A percentile compares a stretch with the other conserved stretches of the same genome.
phyloP scores from a whole-genome alignment of 306 rosid genomes.

The Citrullus colocynthis region DNA sequence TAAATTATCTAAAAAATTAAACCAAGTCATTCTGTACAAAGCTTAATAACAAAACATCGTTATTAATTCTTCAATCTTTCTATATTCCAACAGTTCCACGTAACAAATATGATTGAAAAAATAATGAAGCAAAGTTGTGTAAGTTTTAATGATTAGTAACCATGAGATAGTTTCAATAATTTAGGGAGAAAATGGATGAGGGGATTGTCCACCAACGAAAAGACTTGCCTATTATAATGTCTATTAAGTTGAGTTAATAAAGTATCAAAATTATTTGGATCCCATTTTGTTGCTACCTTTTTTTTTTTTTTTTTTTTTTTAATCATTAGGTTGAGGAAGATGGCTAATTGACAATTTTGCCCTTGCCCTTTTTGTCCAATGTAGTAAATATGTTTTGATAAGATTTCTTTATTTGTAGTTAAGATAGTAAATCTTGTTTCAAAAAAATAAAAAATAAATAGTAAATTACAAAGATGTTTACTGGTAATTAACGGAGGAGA shows the following conservation, averaged over 20 bases:
- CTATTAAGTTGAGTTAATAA: not conserved
- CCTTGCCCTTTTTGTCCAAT: not conserved
- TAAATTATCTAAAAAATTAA: no score
- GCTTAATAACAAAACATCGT: no score
- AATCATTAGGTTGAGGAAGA: not conserved
- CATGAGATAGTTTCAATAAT: not conserved
- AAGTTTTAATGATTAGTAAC: not conserved
- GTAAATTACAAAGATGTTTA: no score
- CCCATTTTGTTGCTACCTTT: not conserved
- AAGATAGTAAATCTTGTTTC: no score
- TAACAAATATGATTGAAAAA: not conserved
- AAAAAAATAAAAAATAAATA: no score
- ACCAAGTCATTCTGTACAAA: no score
- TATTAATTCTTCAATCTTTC: no score
- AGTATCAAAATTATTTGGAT: not conserved
- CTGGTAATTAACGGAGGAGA: no score
- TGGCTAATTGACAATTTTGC: not conserved
- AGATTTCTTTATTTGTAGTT: no score
- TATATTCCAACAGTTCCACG: not conserved
- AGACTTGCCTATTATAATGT: not conserved
- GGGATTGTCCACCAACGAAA: not conserved
- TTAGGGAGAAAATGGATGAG: not conserved
- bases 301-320: not conserved
- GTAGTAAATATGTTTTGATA: no score
- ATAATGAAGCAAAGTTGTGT: not conserved